A percentile compares a stretch with the other conserved stretches of the same genome.
Conservation (phyloP, 2,329 filamentous ascomycete species). For the Cladosporium phlei region DNA sequence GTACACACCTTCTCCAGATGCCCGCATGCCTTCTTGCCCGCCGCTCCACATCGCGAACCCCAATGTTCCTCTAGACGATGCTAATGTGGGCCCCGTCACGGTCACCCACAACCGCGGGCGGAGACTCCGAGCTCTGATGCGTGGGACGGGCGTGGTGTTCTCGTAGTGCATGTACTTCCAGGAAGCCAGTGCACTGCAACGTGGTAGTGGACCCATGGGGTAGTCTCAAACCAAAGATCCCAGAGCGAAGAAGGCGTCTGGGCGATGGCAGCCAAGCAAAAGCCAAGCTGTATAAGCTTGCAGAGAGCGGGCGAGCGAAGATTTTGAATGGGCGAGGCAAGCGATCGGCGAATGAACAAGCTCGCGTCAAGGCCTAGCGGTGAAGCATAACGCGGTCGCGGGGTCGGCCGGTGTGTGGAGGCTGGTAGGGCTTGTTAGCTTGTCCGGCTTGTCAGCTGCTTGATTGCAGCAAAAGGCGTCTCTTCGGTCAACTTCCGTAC, state of each 20-base stretch:
- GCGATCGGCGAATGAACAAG: conserved; percentile 7
- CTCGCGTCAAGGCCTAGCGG: conserved; percentile 1
- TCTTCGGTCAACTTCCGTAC: conserved; percentile 1
- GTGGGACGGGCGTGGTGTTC: conserved; percentile 2
- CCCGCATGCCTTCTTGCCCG: background rate
- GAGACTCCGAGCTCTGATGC: conserved; percentile 5
- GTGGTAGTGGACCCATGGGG: background rate
- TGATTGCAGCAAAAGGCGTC: background rate
- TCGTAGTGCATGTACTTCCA: conserved; percentile 4
- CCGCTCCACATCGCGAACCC: conserved; percentile 8
- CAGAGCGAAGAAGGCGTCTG: background rate
- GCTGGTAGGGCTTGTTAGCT: no score
- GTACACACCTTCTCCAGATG: conserved; percentile 9
- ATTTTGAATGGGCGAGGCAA: background rate
- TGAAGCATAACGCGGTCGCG: conserved; percentile 4
- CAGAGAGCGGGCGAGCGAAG: background rate
- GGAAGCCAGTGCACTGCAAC: conserved; percentile 3
- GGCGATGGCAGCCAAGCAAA: conserved; percentile 6
- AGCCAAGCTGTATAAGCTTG: background rate
- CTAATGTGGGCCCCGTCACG: background rate
- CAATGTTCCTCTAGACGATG: no score
- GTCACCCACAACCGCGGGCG: conserved; percentile 2
- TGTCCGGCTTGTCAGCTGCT: conserved; percentile 1
- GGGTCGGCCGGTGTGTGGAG: background rate
- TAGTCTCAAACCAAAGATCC: background rate